These are phyloP conservation scores for Rhododendron ferrugineum DNA, from an alignment of 148 eudicot species.

Conservation along the genomic window DNA sequence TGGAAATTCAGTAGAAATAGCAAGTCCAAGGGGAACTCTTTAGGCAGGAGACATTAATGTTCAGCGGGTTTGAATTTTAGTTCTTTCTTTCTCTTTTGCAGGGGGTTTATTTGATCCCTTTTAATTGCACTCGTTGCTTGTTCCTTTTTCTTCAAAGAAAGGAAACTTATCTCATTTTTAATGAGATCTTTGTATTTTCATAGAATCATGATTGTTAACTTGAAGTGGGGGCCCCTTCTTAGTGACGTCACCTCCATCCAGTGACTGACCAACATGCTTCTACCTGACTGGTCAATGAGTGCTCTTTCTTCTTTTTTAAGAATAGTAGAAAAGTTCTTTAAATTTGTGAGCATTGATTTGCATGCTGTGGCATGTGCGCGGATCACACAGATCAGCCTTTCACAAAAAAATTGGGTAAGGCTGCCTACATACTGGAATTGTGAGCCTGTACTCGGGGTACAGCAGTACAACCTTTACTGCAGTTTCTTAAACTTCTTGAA, in stretches of 20 bases:
- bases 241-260: background rate
- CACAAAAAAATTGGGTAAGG: background rate
- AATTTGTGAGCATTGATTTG: background rate
- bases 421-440: background rate
- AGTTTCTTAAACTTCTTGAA: background rate
- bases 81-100: background rate
- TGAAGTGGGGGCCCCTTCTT: background rate
- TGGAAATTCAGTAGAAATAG: background rate
- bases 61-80: background rate
- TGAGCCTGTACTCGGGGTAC: background rate
- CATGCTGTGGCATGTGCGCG: background rate
- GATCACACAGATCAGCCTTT: background rate
- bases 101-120: background rate
- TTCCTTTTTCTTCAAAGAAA: background rate
- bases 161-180: background rate
- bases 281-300: background rate
- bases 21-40: background rate
- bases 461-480: background rate
- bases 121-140: background rate
- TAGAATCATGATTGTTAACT: background rate
- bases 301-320: background rate
- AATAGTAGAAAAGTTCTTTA: background rate
- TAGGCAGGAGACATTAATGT: background rate
- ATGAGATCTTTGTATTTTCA: slow-evolving; percentile 1
- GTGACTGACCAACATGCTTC: background rate